phyloP scores from a whole-genome alignment of 1,284 basidiomycete species.

The Pulveroboletus sp. region DNA sequence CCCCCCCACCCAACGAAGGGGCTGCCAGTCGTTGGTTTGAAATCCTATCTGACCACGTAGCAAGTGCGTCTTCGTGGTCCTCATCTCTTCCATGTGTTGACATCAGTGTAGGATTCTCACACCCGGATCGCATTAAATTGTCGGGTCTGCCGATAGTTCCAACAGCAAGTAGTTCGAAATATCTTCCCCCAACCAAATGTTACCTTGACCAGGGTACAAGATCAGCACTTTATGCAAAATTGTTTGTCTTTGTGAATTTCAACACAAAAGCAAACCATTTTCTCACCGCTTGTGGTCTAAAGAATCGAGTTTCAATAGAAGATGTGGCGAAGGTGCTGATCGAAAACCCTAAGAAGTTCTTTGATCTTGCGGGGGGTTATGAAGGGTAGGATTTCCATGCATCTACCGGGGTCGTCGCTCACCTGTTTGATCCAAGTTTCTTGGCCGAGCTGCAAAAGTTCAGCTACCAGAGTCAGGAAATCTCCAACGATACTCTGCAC shows the following conservation, averaged over 20 bases:
- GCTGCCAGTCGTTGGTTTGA: not conserved
- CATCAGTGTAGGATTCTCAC: not conserved
- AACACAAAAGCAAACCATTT: not conserved
- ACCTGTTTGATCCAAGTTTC: not conserved
- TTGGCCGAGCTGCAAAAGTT: constrained; percentile 4
- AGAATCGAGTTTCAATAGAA: not conserved
- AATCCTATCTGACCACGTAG: not conserved
- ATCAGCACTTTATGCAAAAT: not conserved
- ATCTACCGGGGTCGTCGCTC: not conserved
- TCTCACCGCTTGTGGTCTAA: not conserved
- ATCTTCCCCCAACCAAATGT: not conserved
- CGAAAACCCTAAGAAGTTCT: not conserved
- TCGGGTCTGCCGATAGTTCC: not conserved
- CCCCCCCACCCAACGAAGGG: not conserved
- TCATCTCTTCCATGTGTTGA: not conserved
- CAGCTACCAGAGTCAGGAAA: not conserved
- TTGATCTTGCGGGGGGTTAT: not conserved
- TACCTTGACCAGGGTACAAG: not conserved
- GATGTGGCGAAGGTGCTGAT: not conserved
- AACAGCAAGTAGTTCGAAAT: not conserved
- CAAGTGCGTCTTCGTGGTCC: not conserved
- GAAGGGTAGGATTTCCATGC: not conserved
- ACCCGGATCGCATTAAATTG: not conserved
- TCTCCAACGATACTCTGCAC: not conserved
- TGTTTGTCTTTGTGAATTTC: constrained; percentile 4